A percentile compares a stretch with the other conserved stretches of the same genome.
Evolutionary conservation across 768 basidiomycete species (phyloP).

Genomic region (Russula foetens): DNA sequence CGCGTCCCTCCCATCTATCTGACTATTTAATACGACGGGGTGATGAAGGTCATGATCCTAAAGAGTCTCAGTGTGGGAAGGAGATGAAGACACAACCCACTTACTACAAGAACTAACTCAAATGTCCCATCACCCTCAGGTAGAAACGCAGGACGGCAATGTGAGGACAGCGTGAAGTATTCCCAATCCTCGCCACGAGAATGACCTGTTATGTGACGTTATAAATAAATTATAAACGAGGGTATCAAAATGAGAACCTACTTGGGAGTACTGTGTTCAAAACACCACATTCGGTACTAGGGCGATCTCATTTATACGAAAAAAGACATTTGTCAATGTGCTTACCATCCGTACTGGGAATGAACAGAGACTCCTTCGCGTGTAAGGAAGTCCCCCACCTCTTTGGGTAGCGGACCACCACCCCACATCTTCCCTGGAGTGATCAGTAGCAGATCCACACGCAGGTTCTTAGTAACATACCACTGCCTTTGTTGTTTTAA

Average conservation of each 20-base stretch:
- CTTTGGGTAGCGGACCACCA: slow-evolving; percentile 25
- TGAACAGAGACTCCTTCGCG: slow-evolving; percentile 21
- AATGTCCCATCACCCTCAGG: slow-evolving; percentile 20
- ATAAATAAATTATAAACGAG: neutral
- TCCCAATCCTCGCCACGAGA: slow-evolving; percentile 23
- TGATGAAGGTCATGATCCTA: slow-evolving; percentile 21
- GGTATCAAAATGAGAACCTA: slow-evolving; percentile 1
- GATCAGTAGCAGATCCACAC: neutral
- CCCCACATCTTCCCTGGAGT: slow-evolving; percentile 23
- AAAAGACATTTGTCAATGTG: neutral
- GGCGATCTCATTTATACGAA: neutral
- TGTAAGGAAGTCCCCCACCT: slow-evolving; percentile 23
- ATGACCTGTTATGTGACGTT: neutral
- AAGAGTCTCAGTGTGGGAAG: neutral
- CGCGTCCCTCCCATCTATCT: slow-evolving; percentile 30
- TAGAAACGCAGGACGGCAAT: slow-evolving; percentile 18
- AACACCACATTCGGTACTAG: slow-evolving; percentile 21
- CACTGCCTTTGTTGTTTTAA: slow-evolving; percentile 21
- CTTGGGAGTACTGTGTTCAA: slow-evolving; percentile 21
- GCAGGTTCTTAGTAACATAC: slow-evolving; percentile 10
- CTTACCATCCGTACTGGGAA: slow-evolving; percentile 22
- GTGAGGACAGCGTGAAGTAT: slow-evolving; percentile 19
- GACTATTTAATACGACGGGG: slow-evolving; percentile 27
- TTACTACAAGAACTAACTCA: slow-evolving; percentile 21
- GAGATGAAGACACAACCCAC: neutral